A percentile compares a stretch with the other conserved stretches of the same genome.
phyloP scores from a whole-genome alignment of 768 basidiomycete species.

The Psilocybe azurescens region DNA sequence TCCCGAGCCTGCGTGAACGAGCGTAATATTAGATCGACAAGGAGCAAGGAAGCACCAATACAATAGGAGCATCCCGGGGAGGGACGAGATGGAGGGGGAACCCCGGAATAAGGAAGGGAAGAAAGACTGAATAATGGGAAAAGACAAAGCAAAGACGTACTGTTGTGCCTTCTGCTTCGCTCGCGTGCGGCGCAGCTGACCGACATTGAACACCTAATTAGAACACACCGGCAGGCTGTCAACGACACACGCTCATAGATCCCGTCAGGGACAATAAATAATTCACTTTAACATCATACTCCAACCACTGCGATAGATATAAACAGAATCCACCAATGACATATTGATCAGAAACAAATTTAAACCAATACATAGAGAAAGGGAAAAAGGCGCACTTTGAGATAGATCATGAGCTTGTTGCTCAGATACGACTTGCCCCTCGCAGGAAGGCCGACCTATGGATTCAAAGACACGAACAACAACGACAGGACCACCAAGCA shows the following conservation, averaged over 20 bases:
- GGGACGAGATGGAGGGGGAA: neutral
- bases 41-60: neutral
- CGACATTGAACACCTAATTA: constrained; percentile 93
- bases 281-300: constrained; percentile 92
- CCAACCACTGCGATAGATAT: constrained; percentile 78
- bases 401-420: constrained; percentile 96
- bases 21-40: neutral
- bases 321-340: neutral
- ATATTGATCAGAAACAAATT: neutral
- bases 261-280: neutral
- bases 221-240: neutral
- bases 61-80: neutral
- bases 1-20: constrained; percentile 56
- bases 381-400: constrained; percentile 63
- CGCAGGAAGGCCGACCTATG: constrained; percentile 94
- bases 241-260: neutral
- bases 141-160: constrained; percentile 42
- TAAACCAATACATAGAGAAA: neutral
- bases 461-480: neutral
- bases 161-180: constrained; percentile 81
- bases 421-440: constrained; percentile 98
- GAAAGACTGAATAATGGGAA: neutral
- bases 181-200: constrained; percentile 87
- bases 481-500: neutral
- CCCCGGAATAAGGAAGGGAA: neutral